Evolutionary conservation across 306 rosid species (phyloP), one percentile per base, ranked within the genome.

Genomic region (Pyrus pyrifolia): DNA sequence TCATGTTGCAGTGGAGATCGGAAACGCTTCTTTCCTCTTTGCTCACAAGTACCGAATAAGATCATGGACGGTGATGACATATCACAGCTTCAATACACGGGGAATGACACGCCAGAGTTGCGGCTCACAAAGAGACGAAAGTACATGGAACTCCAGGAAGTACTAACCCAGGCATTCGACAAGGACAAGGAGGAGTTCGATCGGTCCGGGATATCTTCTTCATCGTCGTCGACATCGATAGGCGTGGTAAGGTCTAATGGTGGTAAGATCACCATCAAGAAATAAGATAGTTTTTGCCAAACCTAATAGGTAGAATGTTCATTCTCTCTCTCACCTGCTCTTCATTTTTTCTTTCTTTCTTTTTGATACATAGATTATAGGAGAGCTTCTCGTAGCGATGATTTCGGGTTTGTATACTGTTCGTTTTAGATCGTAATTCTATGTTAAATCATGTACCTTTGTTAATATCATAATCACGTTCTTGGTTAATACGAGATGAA

Each of bases 21-120:
- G 68, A 87, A 88, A 79, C 90, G 93, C 33, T 88, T 85, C 89
- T 91, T 91, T 71, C 96, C 96, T 22, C 93, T 90, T 45, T 91
- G 96, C 82, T 85, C 91, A 19, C 88, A 75, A 70, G 89, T 89
- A 70, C 80, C 86, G 72, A 89, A 91, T 69, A 89, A 83, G 77
- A 89, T 91, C 30, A 89, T 91, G 96, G 96, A 91, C 72, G 83
- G 87, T 6, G 86, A 89, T 71, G 93, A 87, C 63, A 67, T 91
- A 25, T 65, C 90, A 17, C 90, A 84, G 69, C 84, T 91, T n/a
- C 84, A 87, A 35, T 84, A 84, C 59, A 40, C 76, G 65, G 68
- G 87, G 45, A 74, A 84, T 53, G 90, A 86, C 70, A 75, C 84
- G 70, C 84, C 92, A 3, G 89, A 88, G 33, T 86, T 86, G 42